Conservation (phyloP, 108 stramenopile genomes). For the Nannochloropsis gaditana region DNA sequence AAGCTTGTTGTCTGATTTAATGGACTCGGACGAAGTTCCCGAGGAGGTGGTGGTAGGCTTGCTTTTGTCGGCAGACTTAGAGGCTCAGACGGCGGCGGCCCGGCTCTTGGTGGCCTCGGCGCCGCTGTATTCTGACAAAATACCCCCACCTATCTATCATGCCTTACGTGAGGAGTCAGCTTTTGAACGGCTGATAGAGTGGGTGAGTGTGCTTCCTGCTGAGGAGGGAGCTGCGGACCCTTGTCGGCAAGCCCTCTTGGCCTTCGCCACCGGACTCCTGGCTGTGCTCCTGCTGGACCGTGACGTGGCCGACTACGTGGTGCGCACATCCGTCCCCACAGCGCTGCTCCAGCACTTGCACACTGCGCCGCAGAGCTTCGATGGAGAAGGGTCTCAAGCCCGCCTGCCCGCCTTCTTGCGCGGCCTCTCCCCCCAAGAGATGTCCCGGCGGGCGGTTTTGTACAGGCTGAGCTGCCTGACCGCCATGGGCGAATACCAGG, state of each 20-base stretch:
- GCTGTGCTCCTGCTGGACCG: not conserved
- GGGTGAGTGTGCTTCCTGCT: not conserved
- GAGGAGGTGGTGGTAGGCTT: slow-evolving; percentile 19
- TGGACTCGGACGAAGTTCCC: not conserved
- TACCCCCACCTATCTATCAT: not conserved
- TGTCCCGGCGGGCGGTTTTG: not conserved
- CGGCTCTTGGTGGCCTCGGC: not conserved
- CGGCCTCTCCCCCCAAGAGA: not conserved
- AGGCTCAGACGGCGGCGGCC: not conserved
- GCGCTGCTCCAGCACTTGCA: not conserved
- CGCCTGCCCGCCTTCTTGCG: not conserved
- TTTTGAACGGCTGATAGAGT: not conserved
- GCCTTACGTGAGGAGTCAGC: slow-evolving; percentile 12
- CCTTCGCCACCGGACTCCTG: not conserved
- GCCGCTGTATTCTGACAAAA: slow-evolving; percentile 6
- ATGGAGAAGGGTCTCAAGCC: not conserved
- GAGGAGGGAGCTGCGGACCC: slow-evolving; percentile 19
- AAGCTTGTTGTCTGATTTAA: not conserved
- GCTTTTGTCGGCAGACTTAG: not conserved
- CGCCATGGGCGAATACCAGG: not conserved
- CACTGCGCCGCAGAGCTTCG: not conserved
- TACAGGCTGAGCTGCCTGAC: slow-evolving; percentile 9
- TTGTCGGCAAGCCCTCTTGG: not conserved
- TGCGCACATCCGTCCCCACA: not conserved
- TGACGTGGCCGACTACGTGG: not conserved